Conservation (phyloP, 2,329 filamentous ascomycete genomes). For the Pseudocercospora pini-densiflorae region DNA sequence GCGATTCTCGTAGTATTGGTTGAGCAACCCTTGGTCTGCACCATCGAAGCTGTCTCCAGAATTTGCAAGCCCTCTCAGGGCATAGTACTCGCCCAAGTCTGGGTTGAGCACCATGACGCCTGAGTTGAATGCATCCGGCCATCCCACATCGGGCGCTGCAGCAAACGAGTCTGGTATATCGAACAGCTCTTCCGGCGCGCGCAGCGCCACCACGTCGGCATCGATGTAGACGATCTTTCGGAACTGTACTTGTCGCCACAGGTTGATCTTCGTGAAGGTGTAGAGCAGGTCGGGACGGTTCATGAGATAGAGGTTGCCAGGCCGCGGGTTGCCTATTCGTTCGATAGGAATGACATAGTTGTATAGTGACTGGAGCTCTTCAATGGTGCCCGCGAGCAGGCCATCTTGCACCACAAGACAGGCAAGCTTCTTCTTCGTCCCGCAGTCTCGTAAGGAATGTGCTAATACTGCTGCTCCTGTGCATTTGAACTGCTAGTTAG, state of each 20-base stretch:
- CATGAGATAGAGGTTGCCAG: slow-evolving; percentile 89
- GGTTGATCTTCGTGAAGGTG: slow-evolving; percentile 93
- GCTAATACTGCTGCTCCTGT: slow-evolving; percentile 89
- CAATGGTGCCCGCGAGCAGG: slow-evolving; percentile 74
- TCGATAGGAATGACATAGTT: slow-evolving; percentile 87
- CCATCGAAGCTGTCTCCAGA: slow-evolving; percentile 93
- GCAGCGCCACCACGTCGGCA: slow-evolving; percentile 87
- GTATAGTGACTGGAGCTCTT: slow-evolving; percentile 83
- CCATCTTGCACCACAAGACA: slow-evolving; percentile 82
- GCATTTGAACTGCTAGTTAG: neutral
- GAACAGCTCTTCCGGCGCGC: slow-evolving; percentile 93
- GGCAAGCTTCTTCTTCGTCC: slow-evolving; percentile 82
- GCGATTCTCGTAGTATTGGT: slow-evolving; percentile 84
- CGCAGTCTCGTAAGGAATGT: slow-evolving; percentile 90
- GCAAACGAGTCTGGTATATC: slow-evolving; percentile 64
- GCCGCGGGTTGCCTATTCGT: slow-evolving; percentile 74
- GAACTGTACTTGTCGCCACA: slow-evolving; percentile 92
- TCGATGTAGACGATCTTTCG: slow-evolving; percentile 93
- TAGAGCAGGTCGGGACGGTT: slow-evolving; percentile 86
- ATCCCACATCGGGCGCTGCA: slow-evolving; percentile 91
- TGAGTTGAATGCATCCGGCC: slow-evolving; percentile 98
- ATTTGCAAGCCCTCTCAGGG: slow-evolving; percentile 80
- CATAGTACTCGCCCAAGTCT: slow-evolving; percentile 85
- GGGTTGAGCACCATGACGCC: slow-evolving; percentile 92
- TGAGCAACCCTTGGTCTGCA: slow-evolving; percentile 92